phyloP scores from a whole-genome alignment of 2,329 filamentous ascomycete genomes.

The Boeremia lycopersici region DNA sequence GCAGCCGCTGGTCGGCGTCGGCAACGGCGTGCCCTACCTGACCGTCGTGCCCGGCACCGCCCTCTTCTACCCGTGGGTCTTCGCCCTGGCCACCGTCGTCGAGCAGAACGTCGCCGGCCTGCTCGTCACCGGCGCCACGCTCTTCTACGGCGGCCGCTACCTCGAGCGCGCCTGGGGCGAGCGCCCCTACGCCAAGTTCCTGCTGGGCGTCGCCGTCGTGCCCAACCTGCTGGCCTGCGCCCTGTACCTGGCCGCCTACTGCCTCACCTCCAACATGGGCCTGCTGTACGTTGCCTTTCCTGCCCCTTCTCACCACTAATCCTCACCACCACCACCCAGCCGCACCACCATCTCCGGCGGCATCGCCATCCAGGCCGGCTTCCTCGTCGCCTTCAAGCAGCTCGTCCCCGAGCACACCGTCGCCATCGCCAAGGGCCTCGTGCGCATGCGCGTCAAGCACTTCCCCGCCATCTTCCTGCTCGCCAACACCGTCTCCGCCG shows the following conservation, averaged over 20 bases:
- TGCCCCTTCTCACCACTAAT: not conserved
- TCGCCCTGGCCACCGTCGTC: slow-evolving; percentile 82
- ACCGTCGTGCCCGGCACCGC: slow-evolving; percentile 84
- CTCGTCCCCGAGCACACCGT: slow-evolving; percentile 97
- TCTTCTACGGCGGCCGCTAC: slow-evolving; percentile 93
- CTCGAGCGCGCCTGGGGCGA: slow-evolving; percentile 96
- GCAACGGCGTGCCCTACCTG: slow-evolving; percentile 80
- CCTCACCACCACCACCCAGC: too few species aligned
- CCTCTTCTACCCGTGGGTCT: slow-evolving; percentile 90
- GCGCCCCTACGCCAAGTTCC: slow-evolving; percentile 87
- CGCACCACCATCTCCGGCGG: slow-evolving; percentile 88
- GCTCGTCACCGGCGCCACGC: slow-evolving; percentile 73
- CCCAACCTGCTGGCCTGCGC: slow-evolving; percentile 80
- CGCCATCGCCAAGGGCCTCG: slow-evolving; percentile 83
- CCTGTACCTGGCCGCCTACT: slow-evolving; percentile 75
- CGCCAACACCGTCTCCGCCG: slow-evolving; percentile 70
- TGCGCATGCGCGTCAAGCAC: slow-evolving; percentile 86
- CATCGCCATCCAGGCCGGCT: slow-evolving; percentile 86
- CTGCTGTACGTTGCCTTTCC: slow-evolving; percentile 66
- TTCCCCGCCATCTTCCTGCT: slow-evolving; percentile 77
- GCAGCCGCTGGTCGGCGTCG: slow-evolving; percentile 51
- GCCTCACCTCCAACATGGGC: slow-evolving; percentile 68
- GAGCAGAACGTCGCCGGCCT: slow-evolving; percentile 93
- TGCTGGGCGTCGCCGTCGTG: slow-evolving; percentile 75
- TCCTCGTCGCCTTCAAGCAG: slow-evolving; percentile 97